A percentile compares a stretch with the other conserved stretches of the same genome.
These are phyloP conservation scores for Linaria vulgaris DNA, from an alignment of 257 asterid species.

Conservation along the genomic window DNA sequence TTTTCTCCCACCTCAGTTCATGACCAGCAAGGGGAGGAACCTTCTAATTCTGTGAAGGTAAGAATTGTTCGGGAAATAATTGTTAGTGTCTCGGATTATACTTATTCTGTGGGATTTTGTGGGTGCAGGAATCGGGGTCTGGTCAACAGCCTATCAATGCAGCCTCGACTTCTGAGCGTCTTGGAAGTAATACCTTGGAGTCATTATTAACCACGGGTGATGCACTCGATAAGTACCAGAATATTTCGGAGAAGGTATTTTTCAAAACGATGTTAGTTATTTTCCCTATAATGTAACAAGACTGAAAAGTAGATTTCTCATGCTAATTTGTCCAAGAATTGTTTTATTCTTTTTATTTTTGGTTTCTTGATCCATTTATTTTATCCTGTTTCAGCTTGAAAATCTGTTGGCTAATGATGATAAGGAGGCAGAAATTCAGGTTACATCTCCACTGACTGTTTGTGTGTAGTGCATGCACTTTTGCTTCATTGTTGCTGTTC, in stretches of 20 bases:
- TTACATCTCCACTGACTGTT: conserved; percentile 12
- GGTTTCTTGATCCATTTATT: conserved; percentile 25
- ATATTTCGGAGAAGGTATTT: conserved; percentile 83
- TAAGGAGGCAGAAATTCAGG: conserved; percentile 83
- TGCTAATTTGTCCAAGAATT: not conserved
- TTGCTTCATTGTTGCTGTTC: not conserved
- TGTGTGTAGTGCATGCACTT: not conserved
- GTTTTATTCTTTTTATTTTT: conserved; percentile 13
- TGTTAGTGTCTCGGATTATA: conserved; percentile 3
- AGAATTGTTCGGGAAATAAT: conserved; percentile 24
- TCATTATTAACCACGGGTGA: conserved; percentile 78
- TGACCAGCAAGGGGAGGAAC: conserved; percentile 55
- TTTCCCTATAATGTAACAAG: conserved; percentile 5
- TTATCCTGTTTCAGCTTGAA: conserved; percentile 62
- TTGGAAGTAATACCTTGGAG: conserved; percentile 56
- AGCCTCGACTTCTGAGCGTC: conserved; percentile 56
- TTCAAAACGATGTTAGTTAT: not conserved
- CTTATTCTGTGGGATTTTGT: conserved; percentile 8
- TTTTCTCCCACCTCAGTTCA: conserved; percentile 51
- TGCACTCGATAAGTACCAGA: conserved; percentile 84
- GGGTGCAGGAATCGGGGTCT: conserved; percentile 61
- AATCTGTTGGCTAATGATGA: conserved; percentile 58
- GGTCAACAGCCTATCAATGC: conserved; percentile 52
- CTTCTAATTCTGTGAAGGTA: conserved; percentile 61
- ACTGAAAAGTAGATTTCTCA: not conserved